phyloP scores from a whole-genome alignment of 805 yeast genomes.

The Wickerhamiella azyma region DNA sequence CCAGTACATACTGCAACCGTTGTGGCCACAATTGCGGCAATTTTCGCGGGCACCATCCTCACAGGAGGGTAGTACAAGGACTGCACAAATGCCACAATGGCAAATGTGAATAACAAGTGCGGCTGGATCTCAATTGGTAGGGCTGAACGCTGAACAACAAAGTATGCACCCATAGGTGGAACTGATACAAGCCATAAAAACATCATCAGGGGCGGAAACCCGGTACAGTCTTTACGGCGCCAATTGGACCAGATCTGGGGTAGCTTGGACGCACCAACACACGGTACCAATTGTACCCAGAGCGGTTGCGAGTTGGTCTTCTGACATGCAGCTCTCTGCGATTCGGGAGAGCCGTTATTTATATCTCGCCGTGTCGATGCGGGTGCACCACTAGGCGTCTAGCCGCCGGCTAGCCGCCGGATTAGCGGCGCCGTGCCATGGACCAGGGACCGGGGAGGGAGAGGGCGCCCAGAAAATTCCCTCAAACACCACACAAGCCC shows the following conservation, averaged over 20 bases:
- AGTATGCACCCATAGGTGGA: slow-evolving; percentile 77
- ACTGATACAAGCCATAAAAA: slow-evolving; percentile 71
- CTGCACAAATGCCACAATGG: slow-evolving; percentile 56
- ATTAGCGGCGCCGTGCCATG: no score
- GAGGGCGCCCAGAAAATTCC: no score
- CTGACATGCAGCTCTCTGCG: no score
- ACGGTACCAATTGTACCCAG: slow-evolving; percentile 83
- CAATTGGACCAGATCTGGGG: slow-evolving; percentile 76
- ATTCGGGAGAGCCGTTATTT: no score
- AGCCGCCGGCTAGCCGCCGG: no score
- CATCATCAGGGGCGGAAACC: slow-evolving; percentile 78
- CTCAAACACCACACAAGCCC: no score
- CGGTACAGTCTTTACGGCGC: slow-evolving; percentile 64
- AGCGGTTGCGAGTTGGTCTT: slow-evolving; percentile 21
- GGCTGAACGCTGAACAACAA: slow-evolving; percentile 53
- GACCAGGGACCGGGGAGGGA: no score
- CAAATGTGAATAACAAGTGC: slow-evolving; percentile 59
- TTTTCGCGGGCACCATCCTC: slow-evolving; percentile 19
- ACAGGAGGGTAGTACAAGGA: slow-evolving; percentile 63
- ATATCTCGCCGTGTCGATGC: no score
- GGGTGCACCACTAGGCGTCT: no score
- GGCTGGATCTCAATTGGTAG: slow-evolving; percentile 81
- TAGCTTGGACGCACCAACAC: slow-evolving; percentile 80
- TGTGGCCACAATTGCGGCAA: slow-evolving; percentile 22
- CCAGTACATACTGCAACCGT: slow-evolving; percentile 36